Evolutionary conservation across 495 filamentous ascomycete species (phyloP).

Genomic region (Hyaloscypha finlandica): DNA sequence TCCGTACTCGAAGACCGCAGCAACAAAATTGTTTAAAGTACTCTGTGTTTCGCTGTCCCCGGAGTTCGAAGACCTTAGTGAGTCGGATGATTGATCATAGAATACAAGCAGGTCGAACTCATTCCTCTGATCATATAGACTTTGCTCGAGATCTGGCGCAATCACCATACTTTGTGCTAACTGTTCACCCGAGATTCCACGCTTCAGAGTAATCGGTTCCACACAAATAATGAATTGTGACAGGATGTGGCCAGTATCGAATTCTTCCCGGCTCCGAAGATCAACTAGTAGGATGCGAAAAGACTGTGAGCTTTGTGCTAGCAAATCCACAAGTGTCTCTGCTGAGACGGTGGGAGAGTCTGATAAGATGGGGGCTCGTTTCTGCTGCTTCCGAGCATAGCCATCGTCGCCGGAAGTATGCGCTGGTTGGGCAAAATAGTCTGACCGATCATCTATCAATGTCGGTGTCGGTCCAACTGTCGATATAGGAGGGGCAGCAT

Average conservation of each 20-base stretch:
- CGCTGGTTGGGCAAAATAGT: conserved; percentile 40
- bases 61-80: conserved; percentile 48
- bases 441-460: conserved; percentile 23
- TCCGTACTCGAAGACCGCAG: conserved; percentile 80
- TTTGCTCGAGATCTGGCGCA: conserved; percentile 71
- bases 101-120: conserved; percentile 87
- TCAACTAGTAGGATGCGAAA: conserved; percentile 80
- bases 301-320: conserved; percentile 44
- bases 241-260: conserved; percentile 85
- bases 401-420: conserved; percentile 23
- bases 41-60: conserved; percentile 48
- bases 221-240: conserved; percentile 81
- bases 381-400: conserved; percentile 25
- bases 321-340: conserved; percentile 63
- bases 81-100: conserved; percentile 71
- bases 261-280: conserved; percentile 78
- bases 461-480: conserved; percentile 28
- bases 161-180: conserved; percentile 81
- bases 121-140: conserved; percentile 72
- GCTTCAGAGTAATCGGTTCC: conserved; percentile 76
- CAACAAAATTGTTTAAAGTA: conserved; percentile 67
- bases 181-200: conserved; percentile 82
- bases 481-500: conserved; percentile 42
- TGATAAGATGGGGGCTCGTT: conserved; percentile 44
- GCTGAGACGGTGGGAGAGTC: conserved; percentile 64